These are phyloP conservation scores for Chrysosporium keratinophilum DNA, from an alignment of 2,329 filamentous ascomycete genomes.

Conservation along the genomic window DNA sequence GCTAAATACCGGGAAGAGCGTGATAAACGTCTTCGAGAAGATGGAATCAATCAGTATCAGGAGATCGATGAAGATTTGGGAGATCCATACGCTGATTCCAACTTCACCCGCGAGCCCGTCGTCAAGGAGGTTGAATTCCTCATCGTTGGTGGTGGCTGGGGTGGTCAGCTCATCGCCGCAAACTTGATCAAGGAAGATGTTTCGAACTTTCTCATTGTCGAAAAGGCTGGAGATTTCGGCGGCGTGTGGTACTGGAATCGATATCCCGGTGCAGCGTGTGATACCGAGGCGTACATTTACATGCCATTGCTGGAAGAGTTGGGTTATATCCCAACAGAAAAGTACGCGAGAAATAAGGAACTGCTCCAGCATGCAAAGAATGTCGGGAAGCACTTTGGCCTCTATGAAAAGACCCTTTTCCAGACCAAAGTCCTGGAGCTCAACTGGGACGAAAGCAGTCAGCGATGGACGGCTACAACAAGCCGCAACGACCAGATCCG, in stretches of 20 bases:
- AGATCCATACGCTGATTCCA: too few relatives aligned
- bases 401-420: conserved; percentile 40
- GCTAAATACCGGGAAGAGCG: conserved; percentile 1
- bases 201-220: conserved; percentile 28
- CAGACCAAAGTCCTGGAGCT: conserved; percentile 35
- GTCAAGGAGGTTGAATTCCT: too few relatives aligned
- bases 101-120: too few relatives aligned
- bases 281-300: conserved; percentile 51
- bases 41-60: too few relatives aligned
- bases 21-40: not conserved
- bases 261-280: conserved; percentile 44
- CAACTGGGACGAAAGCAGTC: conserved; percentile 39
- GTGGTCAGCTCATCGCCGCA: too few relatives aligned
- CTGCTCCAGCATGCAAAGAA: conserved; percentile 39
- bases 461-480: conserved; percentile 25
- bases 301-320: conserved; percentile 52
- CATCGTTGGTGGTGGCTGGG: too few relatives aligned
- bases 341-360: conserved; percentile 39
- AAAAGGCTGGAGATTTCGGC: conserved; percentile 39
- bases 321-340: conserved; percentile 47
- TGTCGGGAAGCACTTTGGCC: conserved; percentile 37
- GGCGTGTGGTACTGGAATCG: conserved; percentile 42
- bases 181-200: not conserved
- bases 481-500: conserved; percentile 21
- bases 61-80: too few relatives aligned